A percentile compares a stretch with the other conserved stretches of the same genome.
Conservation (phyloP, 116 monocot species). For the Papilionanthe hybrid region DNA sequence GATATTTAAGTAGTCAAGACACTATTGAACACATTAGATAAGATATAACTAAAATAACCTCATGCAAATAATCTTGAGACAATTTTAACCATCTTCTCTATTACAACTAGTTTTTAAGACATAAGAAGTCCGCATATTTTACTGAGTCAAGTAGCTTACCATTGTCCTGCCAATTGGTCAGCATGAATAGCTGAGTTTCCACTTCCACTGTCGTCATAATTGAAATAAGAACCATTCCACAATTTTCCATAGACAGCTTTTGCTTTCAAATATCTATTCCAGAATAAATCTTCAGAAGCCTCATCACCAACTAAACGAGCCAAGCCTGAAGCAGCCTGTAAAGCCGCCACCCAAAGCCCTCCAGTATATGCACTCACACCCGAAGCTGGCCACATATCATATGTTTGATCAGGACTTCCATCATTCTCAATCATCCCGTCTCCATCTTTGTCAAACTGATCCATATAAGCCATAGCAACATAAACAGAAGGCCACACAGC, state of each 20-base stretch:
- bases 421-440: conserved; percentile 70
- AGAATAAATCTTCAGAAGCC: conserved; percentile 41
- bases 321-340: conserved; percentile 59
- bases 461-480: conserved; percentile 62
- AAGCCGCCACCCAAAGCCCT: conserved; percentile 65
- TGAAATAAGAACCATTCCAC: conserved; percentile 67
- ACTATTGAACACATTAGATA: too few species aligned
- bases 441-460: conserved; percentile 51
- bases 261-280: conserved; percentile 36
- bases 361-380: conserved; percentile 66
- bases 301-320: conserved; percentile 45
- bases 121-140: too few species aligned
- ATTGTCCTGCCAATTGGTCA: conserved; percentile 66
- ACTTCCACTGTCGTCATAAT: conserved; percentile 37
- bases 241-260: conserved; percentile 38
- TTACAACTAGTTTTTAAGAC: too few species aligned
- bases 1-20: too few species aligned
- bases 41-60: too few species aligned
- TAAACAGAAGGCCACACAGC: conserved; percentile 57
- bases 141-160: conserved; percentile 19
- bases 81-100: too few species aligned
- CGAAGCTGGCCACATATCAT: conserved; percentile 54
- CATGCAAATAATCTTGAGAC: too few species aligned
- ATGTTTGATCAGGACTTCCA: conserved; percentile 54
- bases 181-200: conserved; percentile 37